Evolutionary conservation across 1,284 basidiomycete genomes (phyloP), one percentile per base, ranked within the genome.

Genomic region (Ceratobasidium sp.): DNA sequence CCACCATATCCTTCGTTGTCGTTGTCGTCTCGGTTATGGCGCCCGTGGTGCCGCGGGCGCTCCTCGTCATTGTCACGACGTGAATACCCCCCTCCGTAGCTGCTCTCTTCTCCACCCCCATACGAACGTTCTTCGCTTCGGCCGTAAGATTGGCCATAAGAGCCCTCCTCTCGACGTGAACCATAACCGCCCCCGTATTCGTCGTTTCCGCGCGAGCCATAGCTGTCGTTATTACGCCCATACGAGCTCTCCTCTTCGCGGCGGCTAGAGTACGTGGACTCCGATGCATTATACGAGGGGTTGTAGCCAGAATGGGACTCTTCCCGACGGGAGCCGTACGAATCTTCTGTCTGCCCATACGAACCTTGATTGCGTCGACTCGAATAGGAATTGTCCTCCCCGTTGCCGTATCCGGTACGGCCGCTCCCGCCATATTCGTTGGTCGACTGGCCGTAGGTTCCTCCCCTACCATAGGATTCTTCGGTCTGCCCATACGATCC

Each of bases 371-470:
- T 57, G 18, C 52, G 52, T 23, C 52, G 52, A 39, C 55, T 57
- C 8, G 48, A 18, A 32, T 58, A 58, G 23, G 65, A 45, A 36
- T 70, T 55, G 12, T 64, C 61, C 65, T 50, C n/a, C 14, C 45
- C 26, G 34, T 65, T 46, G 28, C 59, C 55, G n/a, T 70, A 70
- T 23, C 67, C 67, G 43, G 41, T 59, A 46, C n/a, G n/a, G n/a
- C n/a, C n/a, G n/a, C n/a, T n/a, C n/a, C n/a, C n/a, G n/a, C n/a
- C 16, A 23, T 60, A 50, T 12, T 58, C 55, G 32, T 73, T 43
- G 61, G 46, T 57, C 10, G 59, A 62, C 79, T 79, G 8, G 78
- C 80, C 0, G 79, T 53, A 32, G 76, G n/a, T n/a, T n/a, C n/a
- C n/a, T n/a, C n/a, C n/a, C n/a, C n/a, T n/a, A n/a, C 78, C 21